These are phyloP conservation scores for Omphalotus guepiniiformis DNA, from an alignment of 768 basidiomycete species.

Conservation along the genomic window DNA sequence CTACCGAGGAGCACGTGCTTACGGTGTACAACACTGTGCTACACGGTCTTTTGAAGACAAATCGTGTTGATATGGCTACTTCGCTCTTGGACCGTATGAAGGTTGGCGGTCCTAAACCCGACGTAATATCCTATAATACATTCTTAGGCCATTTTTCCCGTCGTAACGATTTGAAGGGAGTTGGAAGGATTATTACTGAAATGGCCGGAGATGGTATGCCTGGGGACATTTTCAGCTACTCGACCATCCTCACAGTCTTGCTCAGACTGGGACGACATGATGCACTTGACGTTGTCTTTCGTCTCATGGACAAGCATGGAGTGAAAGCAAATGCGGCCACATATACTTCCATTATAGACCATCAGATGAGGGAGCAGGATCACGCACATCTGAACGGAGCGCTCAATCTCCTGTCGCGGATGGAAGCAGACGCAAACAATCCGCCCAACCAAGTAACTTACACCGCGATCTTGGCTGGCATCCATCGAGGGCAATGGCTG, in stretches of 20 bases:
- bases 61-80: conserved; percentile 35
- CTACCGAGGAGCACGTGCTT: conserved; percentile 23
- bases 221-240: conserved; percentile 85
- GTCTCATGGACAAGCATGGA: conserved; percentile 73
- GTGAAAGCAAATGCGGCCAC: conserved; percentile 71
- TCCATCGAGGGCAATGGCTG: conserved; percentile 59
- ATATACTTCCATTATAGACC: conserved; percentile 76
- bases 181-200: conserved; percentile 53
- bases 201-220: conserved; percentile 50
- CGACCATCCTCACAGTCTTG: conserved; percentile 77
- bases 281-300: conserved; percentile 58
- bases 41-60: conserved; percentile 54
- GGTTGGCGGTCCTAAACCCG: conserved; percentile 53
- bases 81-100: conserved; percentile 42
- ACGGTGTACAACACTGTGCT: conserved; percentile 73
- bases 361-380: conserved; percentile 57
- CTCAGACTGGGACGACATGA: conserved; percentile 65
- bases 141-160: conserved; percentile 67
- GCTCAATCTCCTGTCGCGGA: conserved; percentile 64
- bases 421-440: conserved; percentile 57
- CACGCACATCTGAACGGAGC: conserved; percentile 55
- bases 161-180: conserved; percentile 54
- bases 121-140: conserved; percentile 78
- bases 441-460: conserved; percentile 80
- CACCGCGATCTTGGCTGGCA: conserved; percentile 69